Conservation (phyloP, 2,329 filamentous ascomycete genomes). For the Epichloe glyceriae region DNA sequence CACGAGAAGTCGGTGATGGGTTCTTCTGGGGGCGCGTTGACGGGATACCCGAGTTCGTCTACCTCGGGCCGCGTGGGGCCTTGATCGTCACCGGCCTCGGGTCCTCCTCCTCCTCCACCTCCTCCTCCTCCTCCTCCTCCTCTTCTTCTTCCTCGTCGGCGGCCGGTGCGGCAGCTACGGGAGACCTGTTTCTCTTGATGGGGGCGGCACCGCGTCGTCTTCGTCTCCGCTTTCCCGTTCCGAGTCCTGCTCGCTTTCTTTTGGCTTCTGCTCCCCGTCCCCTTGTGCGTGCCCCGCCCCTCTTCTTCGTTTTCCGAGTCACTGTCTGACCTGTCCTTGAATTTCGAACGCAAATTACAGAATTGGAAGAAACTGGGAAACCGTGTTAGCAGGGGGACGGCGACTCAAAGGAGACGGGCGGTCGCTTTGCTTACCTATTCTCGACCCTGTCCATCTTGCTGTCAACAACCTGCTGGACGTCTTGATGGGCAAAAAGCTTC, state of each 20-base stretch:
- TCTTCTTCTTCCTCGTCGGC: conserved; percentile 8
- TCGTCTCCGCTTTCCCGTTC: conserved; percentile 56
- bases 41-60: conserved; percentile 77
- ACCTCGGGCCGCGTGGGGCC: conserved; percentile 43
- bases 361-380: conserved; percentile 70
- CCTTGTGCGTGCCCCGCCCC: conserved; percentile 15
- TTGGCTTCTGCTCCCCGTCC: conserved; percentile 20
- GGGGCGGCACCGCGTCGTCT: conserved; percentile 78
- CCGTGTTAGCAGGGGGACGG: neutral
- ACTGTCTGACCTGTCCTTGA: conserved; percentile 21
- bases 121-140: conserved; percentile 13
- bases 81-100: conserved; percentile 20
- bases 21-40: conserved; percentile 52
- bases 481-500: conserved; percentile 88
- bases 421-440: conserved; percentile 45
- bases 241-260: conserved; percentile 14
- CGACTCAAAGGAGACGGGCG: neutral
- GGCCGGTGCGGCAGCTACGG: conserved; percentile 20
- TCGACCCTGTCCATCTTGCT: conserved; percentile 73
- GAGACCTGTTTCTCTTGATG: conserved; percentile 48
- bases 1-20: conserved; percentile 85
- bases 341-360: conserved; percentile 57
- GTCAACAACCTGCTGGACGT: conserved; percentile 80
- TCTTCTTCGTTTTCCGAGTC: conserved; percentile 15
- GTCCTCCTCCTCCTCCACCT: conserved; percentile 13